phyloP scores from a whole-genome alignment of 2,329 filamentous ascomycete genomes.

The Scopulariopsis brevicaulis region DNA sequence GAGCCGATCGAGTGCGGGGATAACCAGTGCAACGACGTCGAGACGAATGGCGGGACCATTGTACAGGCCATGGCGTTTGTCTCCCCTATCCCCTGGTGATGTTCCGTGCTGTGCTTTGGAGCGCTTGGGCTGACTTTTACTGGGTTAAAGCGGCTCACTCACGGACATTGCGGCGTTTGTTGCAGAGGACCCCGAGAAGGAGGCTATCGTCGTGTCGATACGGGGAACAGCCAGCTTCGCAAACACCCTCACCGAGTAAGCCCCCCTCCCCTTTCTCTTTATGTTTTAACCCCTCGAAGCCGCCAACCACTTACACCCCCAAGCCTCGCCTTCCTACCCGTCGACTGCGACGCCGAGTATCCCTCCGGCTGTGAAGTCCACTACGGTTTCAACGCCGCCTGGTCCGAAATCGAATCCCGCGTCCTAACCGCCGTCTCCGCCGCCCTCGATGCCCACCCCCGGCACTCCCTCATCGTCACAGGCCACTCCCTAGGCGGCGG shows the following conservation, averaged over 20 bases:
- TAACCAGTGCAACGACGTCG: constrained; percentile 29
- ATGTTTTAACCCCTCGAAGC: background rate
- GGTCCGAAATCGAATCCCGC: constrained; percentile 35
- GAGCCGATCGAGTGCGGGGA: constrained; percentile 28
- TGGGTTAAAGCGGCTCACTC: background rate
- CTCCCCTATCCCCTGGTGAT: background rate
- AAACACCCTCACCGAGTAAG: constrained; percentile 47
- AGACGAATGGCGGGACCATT: constrained; percentile 28
- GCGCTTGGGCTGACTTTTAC: background rate
- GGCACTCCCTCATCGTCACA: constrained; percentile 43
- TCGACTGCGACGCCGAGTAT: constrained; percentile 23
- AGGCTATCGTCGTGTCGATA: constrained; percentile 47
- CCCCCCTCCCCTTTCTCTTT: constrained; percentile 2
- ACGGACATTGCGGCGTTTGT: constrained; percentile 13
- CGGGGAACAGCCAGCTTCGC: constrained; percentile 45
- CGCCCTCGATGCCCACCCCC: constrained; percentile 33
- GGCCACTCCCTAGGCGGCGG: constrained; percentile 62
- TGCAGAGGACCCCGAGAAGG: constrained; percentile 31
- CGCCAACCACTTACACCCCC: background rate
- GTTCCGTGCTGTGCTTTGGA: background rate
- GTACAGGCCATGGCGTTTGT: constrained; percentile 28
- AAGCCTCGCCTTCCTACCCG: constrained; percentile 17
- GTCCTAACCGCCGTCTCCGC: constrained; percentile 29
- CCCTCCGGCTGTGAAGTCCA: constrained; percentile 36
- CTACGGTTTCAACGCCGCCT: constrained; percentile 47